Conservation (phyloP, 495 filamentous ascomycete species). For the Pyronema omphalodes region DNA sequence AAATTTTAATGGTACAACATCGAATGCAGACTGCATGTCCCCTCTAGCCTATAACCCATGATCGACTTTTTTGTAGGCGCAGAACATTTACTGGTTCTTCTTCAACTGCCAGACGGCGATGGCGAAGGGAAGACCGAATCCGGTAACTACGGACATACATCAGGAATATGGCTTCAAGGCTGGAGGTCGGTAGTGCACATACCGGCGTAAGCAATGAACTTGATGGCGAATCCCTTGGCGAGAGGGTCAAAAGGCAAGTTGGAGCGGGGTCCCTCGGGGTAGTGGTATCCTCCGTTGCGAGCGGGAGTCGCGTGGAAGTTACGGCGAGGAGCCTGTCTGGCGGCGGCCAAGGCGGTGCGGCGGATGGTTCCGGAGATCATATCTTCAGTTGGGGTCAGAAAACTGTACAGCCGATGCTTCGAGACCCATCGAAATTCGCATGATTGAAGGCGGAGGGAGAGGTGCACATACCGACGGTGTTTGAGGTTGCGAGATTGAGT, state of each 20-base stretch:
- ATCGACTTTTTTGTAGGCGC: neutral
- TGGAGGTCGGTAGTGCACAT: conserved; percentile 21
- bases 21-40: neutral
- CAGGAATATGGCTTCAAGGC: neutral
- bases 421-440: neutral
- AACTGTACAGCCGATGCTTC: neutral
- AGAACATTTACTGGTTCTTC: conserved; percentile 18
- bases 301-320: conserved; percentile 82
- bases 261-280: conserved; percentile 83
- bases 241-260: conserved; percentile 94
- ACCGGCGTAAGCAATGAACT: conserved; percentile 73
- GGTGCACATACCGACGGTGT: neutral
- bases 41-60: neutral
- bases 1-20: neutral
- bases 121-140: conserved; percentile 64
- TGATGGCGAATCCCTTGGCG: conserved; percentile 60
- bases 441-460: neutral
- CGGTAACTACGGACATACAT: conserved; percentile 33
- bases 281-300: conserved; percentile 84
- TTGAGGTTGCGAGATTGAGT: neutral
- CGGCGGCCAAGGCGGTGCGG: conserved; percentile 39
- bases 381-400: neutral
- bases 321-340: conserved; percentile 47
- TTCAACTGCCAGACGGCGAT: conserved; percentile 39
- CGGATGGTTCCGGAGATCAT: conserved; percentile 70